These are phyloP conservation scores for Solanum megistacrolobum DNA, from an alignment of 257 asterid species.

Conservation along the genomic window DNA sequence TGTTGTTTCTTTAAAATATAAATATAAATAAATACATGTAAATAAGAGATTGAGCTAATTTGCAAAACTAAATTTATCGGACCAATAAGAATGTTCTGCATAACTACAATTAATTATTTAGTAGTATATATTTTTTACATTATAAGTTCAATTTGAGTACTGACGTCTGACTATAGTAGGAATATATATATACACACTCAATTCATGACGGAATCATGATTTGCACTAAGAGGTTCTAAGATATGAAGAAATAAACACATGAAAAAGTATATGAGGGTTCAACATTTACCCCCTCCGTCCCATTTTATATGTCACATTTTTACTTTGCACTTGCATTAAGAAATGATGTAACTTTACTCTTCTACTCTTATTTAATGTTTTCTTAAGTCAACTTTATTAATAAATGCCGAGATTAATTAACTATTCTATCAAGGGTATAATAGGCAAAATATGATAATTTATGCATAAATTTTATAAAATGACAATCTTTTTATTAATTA, in stretches of 20 bases:
- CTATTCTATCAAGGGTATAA: too few relatives aligned
- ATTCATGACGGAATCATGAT: neutral
- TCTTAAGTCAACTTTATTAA: too few relatives aligned
- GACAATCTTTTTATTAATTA: neutral
- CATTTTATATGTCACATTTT: too few relatives aligned
- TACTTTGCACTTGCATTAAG: too few relatives aligned
- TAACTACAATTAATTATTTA: neutral
- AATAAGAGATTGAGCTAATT: neutral
- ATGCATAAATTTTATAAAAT: too few relatives aligned
- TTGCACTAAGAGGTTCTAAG: neutral
- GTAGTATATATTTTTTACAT: neutral
- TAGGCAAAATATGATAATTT: too few relatives aligned
- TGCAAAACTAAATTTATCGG: neutral
- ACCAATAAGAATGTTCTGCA: neutral
- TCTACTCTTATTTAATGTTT: too few relatives aligned
- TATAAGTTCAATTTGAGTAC: neutral
- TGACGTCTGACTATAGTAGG: neutral
- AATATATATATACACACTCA: neutral
- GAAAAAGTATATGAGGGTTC: too few relatives aligned
- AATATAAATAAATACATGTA: neutral
- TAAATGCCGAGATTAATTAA: too few relatives aligned
- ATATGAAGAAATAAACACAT: too few relatives aligned
- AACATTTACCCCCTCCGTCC: too few relatives aligned
- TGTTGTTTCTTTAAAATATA: neutral
- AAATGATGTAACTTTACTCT: too few relatives aligned